Conservation (phyloP, 768 basidiomycete species). For the Termitomyces sp. region DNA sequence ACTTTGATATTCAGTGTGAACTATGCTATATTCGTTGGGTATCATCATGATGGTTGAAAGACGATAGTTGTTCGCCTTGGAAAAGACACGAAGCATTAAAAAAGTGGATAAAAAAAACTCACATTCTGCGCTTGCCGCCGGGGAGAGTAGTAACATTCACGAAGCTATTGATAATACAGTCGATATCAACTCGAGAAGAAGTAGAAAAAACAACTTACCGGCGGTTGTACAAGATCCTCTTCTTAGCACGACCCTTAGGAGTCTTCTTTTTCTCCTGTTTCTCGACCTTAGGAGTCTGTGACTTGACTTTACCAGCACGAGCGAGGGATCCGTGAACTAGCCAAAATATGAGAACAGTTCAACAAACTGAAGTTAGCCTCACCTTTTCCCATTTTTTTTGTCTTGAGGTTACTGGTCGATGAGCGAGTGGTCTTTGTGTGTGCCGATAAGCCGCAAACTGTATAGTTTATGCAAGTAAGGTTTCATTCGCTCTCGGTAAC, state of each 20-base stretch:
- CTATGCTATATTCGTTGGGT: conserved; percentile 72
- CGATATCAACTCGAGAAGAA: conserved; percentile 30
- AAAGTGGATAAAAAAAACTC: conserved; percentile 20
- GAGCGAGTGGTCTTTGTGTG: background rate
- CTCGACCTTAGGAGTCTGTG: conserved; percentile 97
- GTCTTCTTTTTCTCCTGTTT: conserved; percentile 99
- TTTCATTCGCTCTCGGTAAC: background rate
- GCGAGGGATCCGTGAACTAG: conserved; percentile 98
- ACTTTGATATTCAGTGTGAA: conserved; percentile 89
- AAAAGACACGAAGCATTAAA: background rate
- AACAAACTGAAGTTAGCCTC: background rate
- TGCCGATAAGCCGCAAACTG: background rate
- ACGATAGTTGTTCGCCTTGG: background rate
- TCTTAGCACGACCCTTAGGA: conserved; percentile 97
- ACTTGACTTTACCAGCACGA: conserved; percentile 99
- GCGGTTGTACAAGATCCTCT: conserved; percentile 35
- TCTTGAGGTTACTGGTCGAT: conserved; percentile 42
- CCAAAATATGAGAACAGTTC: background rate
- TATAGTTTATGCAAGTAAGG: background rate
- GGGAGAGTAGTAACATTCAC: conserved; percentile 90
- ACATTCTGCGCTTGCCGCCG: conserved; percentile 96
- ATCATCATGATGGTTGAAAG: conserved; percentile 45
- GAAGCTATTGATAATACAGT: conserved; percentile 54
- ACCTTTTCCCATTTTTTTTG: conserved; percentile 73
- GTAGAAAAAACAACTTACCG: background rate